Conservation (phyloP, 2,329 filamentous ascomycete genomes). For the Davidsoniella virescens region DNA sequence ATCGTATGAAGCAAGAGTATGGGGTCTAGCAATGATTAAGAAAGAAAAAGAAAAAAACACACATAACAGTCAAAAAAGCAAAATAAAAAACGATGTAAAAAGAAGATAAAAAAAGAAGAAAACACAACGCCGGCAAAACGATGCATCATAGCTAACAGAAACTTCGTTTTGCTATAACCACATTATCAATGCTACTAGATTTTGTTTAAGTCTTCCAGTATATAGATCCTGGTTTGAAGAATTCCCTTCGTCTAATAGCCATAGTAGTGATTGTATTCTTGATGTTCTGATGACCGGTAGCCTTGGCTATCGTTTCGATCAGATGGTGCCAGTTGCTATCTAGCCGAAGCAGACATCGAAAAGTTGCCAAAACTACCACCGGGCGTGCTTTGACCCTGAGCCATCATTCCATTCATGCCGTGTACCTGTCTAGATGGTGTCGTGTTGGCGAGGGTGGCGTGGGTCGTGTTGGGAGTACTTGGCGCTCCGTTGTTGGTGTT, state of each 20-base stretch:
- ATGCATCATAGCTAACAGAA: not conserved
- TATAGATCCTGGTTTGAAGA: too few species aligned
- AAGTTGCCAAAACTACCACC: conserved; percentile 66
- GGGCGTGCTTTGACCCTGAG: conserved; percentile 57
- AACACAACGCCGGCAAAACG: conserved; percentile 1
- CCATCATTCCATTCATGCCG: conserved; percentile 40
- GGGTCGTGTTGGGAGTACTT: conserved; percentile 54
- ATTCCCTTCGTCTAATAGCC: too few species aligned
- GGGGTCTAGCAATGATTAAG: not conserved
- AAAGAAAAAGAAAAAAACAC: conserved; percentile 9
- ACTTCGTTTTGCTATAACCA: not conserved
- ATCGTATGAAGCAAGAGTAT: conserved; percentile 4
- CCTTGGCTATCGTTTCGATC: too few species aligned
- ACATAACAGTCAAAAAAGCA: conserved; percentile 6
- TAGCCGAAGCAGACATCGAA: conserved; percentile 28
- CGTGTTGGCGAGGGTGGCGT: conserved; percentile 27
- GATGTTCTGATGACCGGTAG: too few species aligned
- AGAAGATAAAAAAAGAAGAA: conserved; percentile 1
- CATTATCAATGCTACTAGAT: not conserved
- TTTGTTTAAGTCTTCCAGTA: not conserved
- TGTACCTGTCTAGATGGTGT: conserved; percentile 24
- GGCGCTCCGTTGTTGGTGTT: conserved; percentile 36
- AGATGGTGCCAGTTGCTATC: conserved; percentile 17
- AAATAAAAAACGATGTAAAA: conserved; percentile 8
- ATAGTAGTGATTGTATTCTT: too few species aligned